Conservation (phyloP, 2,329 filamentous ascomycete genomes). For the Scolecobasidium constrictum region DNA sequence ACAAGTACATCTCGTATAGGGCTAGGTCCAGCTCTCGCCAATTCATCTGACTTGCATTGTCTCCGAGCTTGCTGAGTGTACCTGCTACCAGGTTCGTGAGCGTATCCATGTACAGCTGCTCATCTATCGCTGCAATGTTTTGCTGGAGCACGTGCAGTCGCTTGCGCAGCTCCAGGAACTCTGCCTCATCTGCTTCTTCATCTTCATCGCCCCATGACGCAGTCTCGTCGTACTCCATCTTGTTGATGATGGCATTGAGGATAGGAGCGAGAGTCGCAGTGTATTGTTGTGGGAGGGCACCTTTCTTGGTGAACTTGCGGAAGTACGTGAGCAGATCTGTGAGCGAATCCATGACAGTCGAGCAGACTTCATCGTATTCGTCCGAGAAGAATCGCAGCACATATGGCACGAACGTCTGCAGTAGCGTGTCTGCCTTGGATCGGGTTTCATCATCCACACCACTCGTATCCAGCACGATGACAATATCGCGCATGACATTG, state of each 20-base stretch:
- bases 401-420: conserved; percentile 76
- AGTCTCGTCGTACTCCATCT: conserved; percentile 97
- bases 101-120: conserved; percentile 77
- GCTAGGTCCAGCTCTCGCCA: conserved; percentile 95
- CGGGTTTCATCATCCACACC: conserved; percentile 51
- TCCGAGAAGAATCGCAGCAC: conserved; percentile 92
- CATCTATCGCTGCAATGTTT: conserved; percentile 80
- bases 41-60: conserved; percentile 47
- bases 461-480: conserved; percentile 71
- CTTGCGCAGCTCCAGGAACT: conserved; percentile 91
- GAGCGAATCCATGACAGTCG: conserved; percentile 84
- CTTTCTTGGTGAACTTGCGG: conserved; percentile 60
- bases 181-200: conserved; percentile 90
- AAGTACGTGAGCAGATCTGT: conserved; percentile 88
- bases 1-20: conserved; percentile 87
- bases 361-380: conserved; percentile 96
- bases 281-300: conserved; percentile 61
- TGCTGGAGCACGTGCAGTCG: conserved; percentile 85
- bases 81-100: conserved; percentile 79
- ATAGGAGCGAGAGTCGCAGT: conserved; percentile 77
- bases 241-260: conserved; percentile 80
- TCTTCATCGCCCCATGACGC: conserved; percentile 88
- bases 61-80: conserved; percentile 72
- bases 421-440: conserved; percentile 66
- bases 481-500: conserved; percentile 74